Percentiles rank a stretch among this genome's conserved stretches.
These are phyloP conservation scores for Fusarium lyarnte DNA, from an alignment of 2,329 filamentous ascomycete species.

Conservation along the genomic window DNA sequence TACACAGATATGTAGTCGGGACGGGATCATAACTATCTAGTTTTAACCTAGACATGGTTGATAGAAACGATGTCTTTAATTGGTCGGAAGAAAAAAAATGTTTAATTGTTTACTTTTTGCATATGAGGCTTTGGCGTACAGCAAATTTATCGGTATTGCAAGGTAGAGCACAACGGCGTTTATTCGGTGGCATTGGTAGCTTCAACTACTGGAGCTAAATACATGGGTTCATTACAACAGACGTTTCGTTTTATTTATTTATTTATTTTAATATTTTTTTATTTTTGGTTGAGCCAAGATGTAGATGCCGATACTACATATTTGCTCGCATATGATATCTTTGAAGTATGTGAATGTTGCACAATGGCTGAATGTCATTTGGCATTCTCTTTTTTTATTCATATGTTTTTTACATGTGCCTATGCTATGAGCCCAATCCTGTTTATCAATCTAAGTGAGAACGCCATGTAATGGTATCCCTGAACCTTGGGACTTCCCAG, in stretches of 20 bases:
- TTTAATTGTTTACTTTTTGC: conserved; percentile 38
- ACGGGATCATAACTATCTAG: conserved; percentile 22
- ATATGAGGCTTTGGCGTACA: conserved; percentile 1
- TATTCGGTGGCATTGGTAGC: background rate
- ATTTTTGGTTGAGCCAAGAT: background rate
- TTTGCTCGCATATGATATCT: background rate
- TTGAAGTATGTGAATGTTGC: background rate
- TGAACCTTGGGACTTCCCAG: background rate
- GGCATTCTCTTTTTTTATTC: background rate
- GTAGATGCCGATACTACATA: background rate
- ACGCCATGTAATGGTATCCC: conserved; percentile 10
- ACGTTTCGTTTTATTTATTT: too few species aligned
- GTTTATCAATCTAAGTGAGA: background rate
- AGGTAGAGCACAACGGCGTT: conserved; percentile 12
- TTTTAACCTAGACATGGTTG: conserved; percentile 31
- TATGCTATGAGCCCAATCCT: conserved; percentile 3
- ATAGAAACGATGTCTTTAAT: conserved; percentile 42
- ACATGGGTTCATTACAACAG: background rate
- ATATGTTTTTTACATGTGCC: conserved; percentile 1
- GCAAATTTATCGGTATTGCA: conserved; percentile 6
- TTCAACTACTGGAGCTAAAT: background rate
- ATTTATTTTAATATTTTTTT: background rate
- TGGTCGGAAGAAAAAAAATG: conserved; percentile 34
- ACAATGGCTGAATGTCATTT: background rate
- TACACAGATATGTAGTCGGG: conserved; percentile 40